Evolutionary conservation across 2,329 filamentous ascomycete genomes (phyloP).

Genomic region (Pseudopyrenochaeta lycopersici): DNA sequence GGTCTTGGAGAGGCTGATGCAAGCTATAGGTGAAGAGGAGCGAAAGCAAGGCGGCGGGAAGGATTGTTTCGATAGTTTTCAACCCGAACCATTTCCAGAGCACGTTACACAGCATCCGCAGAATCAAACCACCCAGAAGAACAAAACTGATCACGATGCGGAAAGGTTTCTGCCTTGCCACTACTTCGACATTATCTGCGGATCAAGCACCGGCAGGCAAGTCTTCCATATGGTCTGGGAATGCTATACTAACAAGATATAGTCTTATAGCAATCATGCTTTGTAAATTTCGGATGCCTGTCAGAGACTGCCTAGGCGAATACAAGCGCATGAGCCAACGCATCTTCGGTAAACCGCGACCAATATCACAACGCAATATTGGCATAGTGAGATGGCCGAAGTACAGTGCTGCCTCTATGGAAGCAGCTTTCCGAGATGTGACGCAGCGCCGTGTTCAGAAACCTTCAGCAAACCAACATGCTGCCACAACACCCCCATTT

Average conservation of each 20-base stretch:
- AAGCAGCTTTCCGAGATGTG: background rate
- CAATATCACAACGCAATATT: background rate
- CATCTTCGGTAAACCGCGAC: background rate
- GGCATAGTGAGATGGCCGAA: background rate
- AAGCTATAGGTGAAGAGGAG: background rate
- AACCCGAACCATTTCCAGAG: background rate
- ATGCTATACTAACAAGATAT: background rate
- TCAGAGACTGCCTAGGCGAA: background rate
- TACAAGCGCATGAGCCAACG: background rate
- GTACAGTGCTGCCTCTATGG: background rate
- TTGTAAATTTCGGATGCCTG: background rate
- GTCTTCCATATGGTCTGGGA: background rate
- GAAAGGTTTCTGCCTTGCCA: background rate
- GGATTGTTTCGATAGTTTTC: background rate
- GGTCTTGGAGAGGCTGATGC: background rate
- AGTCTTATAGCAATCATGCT: background rate
- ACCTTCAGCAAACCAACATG: background rate
- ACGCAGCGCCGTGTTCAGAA: background rate
- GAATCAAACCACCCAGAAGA: background rate
- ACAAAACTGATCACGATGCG: background rate
- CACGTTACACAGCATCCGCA: background rate
- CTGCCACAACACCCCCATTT: background rate
- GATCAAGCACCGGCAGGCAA: background rate
- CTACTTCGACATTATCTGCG: background rate
- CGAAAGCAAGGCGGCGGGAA: background rate